Base-by-base conservation (phyloP, 306 rosid genomes). In the Erythrophleum fordii region DNA sequence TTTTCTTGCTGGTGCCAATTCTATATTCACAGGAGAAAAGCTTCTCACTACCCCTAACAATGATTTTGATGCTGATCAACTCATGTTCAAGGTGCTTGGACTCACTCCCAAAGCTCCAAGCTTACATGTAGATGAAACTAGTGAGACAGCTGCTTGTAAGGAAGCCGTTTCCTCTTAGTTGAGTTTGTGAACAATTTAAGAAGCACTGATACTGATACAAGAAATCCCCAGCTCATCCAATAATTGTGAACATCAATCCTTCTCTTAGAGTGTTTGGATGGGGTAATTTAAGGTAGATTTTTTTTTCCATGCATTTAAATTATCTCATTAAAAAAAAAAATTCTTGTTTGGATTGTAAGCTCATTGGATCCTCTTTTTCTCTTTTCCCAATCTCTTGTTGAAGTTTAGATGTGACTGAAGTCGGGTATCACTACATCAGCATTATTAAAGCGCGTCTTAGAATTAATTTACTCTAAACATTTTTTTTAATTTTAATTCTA, bases 11-110 rank as follows among this genome's bases (percentile, higher is more conserved):
- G 98, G 99, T 51, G 99, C 99, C 20, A 95, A 95, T 83, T 95
- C 99, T 8, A 95, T 95, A 81, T 95, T 95, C 90, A 87, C 99
- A 0, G 99, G 99, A 8, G 99, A 95, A 78, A 95, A 91, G 91
- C 95, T 95, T 55, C 92, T 95, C 79, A 95, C 99, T 5, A 95
- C 97, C 9, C 88, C 98, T 5, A 95, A 95, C 90, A 95, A 95
- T 34, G 97, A 95, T 77, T 95, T 93, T 69, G 96, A 95, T 83
- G 91, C 94, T 14, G 99, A 95, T 85, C 96, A 94, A 84, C 88
- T 70, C 72, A 87, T 87, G 90, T 87, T 87, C 49, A 84, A 87
- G 71, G 45, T 87, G 44, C 90, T 87, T 44, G 90, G 90, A 42
- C 82, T 87, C 42, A 72, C 80, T 35, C 88, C 90, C 56, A 87